Evolutionary conservation across 345 rosid genomes (phyloP).

Genomic region (Boechera divaricarpa): DNA sequence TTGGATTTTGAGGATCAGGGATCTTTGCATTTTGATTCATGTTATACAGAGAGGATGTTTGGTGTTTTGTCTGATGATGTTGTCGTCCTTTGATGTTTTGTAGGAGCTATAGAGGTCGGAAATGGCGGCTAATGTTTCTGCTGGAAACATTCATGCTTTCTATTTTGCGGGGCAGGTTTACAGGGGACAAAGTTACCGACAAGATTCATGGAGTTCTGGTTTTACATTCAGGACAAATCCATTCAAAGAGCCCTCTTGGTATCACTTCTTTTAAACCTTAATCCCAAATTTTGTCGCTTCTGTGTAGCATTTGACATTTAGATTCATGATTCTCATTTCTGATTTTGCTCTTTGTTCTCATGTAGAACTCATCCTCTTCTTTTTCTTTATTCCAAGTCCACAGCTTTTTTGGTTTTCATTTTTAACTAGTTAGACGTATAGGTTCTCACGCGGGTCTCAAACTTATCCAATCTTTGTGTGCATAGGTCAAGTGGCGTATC

Average conservation of each 20-base stretch:
- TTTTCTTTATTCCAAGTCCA: background rate
- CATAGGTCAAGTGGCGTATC: conserved; percentile 66
- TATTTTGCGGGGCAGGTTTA: conserved; percentile 41
- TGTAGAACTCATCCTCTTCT: conserved; percentile 12
- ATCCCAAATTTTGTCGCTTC: background rate
- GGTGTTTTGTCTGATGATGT: conserved; percentile 2
- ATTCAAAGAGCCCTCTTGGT: conserved; percentile 70
- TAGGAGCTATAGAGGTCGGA: conserved; percentile 45
- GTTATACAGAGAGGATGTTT: background rate
- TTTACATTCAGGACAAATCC: conserved; percentile 52
- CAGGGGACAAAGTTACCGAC: conserved; percentile 48
- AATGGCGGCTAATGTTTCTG: conserved; percentile 65
- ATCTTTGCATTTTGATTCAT: background rate
- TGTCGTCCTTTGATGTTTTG: background rate
- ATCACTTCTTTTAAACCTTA: background rate
- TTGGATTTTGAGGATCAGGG: background rate
- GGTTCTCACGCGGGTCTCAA: background rate
- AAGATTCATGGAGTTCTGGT: conserved; percentile 50
- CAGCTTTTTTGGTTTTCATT: background rate
- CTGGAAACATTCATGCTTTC: conserved; percentile 50
- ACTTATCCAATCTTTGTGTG: conserved; percentile 16
- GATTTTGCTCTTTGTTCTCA: conserved; percentile 9
- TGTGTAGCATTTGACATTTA: background rate
- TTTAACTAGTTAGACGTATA: background rate
- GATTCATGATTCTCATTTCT: conserved; percentile 13